Conservation (phyloP, 2,329 filamentous ascomycete species). For the Zopfia rhizophila region DNA sequence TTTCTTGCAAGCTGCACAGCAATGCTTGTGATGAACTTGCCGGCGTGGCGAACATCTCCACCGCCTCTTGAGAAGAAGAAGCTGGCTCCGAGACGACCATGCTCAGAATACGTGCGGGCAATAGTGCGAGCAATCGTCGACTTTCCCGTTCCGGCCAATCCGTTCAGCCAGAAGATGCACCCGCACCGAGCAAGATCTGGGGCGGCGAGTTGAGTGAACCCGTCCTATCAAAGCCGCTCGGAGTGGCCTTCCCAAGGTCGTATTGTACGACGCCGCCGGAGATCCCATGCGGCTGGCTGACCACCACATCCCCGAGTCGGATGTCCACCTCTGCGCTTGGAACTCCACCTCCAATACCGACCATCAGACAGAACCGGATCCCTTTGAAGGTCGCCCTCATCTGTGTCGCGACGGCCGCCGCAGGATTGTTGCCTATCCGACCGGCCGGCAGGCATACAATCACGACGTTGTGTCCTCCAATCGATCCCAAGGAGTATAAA, state of each 20-base stretch:
- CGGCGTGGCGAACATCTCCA: too few relatives aligned
- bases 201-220: slow-evolving; percentile 18
- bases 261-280: slow-evolving; percentile 19
- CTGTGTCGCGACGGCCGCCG: slow-evolving; percentile 37
- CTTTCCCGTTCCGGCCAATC: too few relatives aligned
- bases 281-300: slow-evolving; percentile 9
- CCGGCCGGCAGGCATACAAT: slow-evolving; percentile 43
- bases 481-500: slow-evolving; percentile 26
- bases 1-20: too few relatives aligned
- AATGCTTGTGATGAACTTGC: too few relatives aligned
- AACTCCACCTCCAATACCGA: slow-evolving; percentile 51
- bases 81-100: too few relatives aligned
- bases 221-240: slow-evolving; percentile 12
- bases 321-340: slow-evolving; percentile 9
- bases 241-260: slow-evolving; percentile 14
- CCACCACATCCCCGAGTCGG: slow-evolving; percentile 15
- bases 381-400: slow-evolving; percentile 37
- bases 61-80: too few relatives aligned
- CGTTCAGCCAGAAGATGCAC: too few relatives aligned
- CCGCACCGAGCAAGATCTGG: too few relatives aligned
- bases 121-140: too few relatives aligned
- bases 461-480: slow-evolving; percentile 41
- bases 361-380: slow-evolving; percentile 51
- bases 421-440: slow-evolving; percentile 37
- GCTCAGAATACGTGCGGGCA: too few relatives aligned